Evolutionary conservation across 2,329 filamentous ascomycete genomes (phyloP), one percentile per base, ranked within the genome.

Genomic region (Alternaria gaisen): DNA sequence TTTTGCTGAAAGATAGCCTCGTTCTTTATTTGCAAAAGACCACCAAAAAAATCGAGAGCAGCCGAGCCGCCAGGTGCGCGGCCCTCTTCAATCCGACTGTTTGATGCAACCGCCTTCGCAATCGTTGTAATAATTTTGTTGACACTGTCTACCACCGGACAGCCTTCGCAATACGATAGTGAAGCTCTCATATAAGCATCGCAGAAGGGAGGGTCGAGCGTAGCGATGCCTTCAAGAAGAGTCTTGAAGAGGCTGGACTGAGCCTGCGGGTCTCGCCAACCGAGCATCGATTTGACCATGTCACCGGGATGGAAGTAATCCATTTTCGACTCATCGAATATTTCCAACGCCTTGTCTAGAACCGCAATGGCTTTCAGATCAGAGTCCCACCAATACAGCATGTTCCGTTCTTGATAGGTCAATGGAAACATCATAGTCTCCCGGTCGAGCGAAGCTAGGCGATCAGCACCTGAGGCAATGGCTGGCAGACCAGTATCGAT

Each of bases 291-390:
- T 47, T 70, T 76, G 40, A 79, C 55, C 10, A 79, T 66, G 24
- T 76, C 71, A 12, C 76, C 76, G 32, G 77, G 77, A 60, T 74
- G 77, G 46, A 72, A 76, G 18, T 66, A 43, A 8, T 74, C 72
- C 3, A 69, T 64, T 55, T 72, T 77, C 20, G 68, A 57, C 3
- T 52, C 43, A 42, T 79, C 76, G 36, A 77, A 79, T 5, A 65
- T 38, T 54, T 79, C 77, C 28, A 78, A 58, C 53, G 77, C 72
- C 52, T 72, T 77, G 53, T 79, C 76, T 18, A 79, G 52, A n/a
- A 73, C 69, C 22, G 72, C 71, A 18, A 72, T 68, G 4, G 72
- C 73, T 40, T 66, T 69, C 48, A 73, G 70, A 3, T 75, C 70
- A 3, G 72, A 65, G 40, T 76, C 64, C 74, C 73, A 79, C 9